Conservation (phyloP, 345 rosid species). For the Rhizophora mangle region DNA sequence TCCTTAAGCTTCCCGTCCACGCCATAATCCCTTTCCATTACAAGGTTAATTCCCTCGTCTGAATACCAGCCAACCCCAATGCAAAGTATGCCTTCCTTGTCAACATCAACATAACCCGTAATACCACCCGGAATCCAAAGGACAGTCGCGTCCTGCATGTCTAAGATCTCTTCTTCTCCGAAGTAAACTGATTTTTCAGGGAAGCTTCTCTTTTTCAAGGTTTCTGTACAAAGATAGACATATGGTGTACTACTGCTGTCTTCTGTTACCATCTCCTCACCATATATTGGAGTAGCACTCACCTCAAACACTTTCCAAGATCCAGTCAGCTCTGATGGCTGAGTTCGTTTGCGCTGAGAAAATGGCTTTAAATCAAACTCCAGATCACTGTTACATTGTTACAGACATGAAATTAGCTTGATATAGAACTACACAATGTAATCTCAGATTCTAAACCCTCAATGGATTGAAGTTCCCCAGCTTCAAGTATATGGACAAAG, state of each 20-base stretch:
- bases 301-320: conserved; percentile 95
- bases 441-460: neutral
- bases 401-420: conserved; percentile 10
- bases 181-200: conserved; percentile 61
- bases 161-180: conserved; percentile 76
- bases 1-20: conserved; percentile 76
- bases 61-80: conserved; percentile 92
- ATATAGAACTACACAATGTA: neutral
- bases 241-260: conserved; percentile 42
- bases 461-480: neutral
- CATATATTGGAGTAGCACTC: conserved; percentile 73
- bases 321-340: conserved; percentile 70
- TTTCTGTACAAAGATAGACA: conserved; percentile 79
- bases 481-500: too few species aligned
- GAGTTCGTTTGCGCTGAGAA: conserved; percentile 66
- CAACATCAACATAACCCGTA: conserved; percentile 64
- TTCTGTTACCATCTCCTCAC: conserved; percentile 36
- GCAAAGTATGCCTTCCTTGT: conserved; percentile 70
- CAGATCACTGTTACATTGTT: conserved; percentile 42
- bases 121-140: conserved; percentile 92
- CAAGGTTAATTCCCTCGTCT: conserved; percentile 84
- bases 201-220: conserved; percentile 66
- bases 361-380: conserved; percentile 60
- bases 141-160: conserved; percentile 66
- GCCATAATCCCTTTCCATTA: conserved; percentile 86